phyloP scores from a whole-genome alignment of 1,139 yeast genomes.

The Meyerozyma carpophila region DNA sequence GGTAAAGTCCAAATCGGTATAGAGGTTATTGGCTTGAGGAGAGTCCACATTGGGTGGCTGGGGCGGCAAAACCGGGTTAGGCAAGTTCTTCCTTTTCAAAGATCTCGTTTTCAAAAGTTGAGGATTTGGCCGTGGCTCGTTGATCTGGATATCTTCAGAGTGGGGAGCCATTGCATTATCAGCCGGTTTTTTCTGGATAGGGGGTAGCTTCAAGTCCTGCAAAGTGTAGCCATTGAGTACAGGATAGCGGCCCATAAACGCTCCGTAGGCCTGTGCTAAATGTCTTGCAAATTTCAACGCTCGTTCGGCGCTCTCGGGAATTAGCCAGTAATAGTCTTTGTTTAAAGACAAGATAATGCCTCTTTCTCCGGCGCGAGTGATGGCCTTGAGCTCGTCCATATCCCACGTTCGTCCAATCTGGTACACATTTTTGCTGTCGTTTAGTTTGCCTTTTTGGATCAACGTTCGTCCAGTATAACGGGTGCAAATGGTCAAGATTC shows the following conservation, averaged over 20 bases:
- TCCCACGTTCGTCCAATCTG: slow-evolving; percentile 97
- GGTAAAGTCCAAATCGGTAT: slow-evolving; percentile 38
- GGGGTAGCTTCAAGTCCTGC: slow-evolving; percentile 32
- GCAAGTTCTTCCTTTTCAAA: slow-evolving; percentile 21
- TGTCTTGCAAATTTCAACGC: slow-evolving; percentile 52
- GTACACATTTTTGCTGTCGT: slow-evolving; percentile 58
- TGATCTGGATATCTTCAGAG: slow-evolving; percentile 12
- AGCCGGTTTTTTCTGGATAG: slow-evolving; percentile 12
- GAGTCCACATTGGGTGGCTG: slow-evolving; percentile 12
- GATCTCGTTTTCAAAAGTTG: slow-evolving; percentile 22
- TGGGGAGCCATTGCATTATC: slow-evolving; percentile 5
- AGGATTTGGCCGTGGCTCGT: slow-evolving; percentile 21
- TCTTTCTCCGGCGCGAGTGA: slow-evolving; percentile 48
- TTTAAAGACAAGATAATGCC: slow-evolving; percentile 64
- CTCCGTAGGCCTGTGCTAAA: slow-evolving; percentile 58
- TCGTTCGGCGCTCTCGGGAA: slow-evolving; percentile 64
- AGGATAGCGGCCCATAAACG: slow-evolving; percentile 65
- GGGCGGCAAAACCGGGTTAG: slow-evolving; percentile 20
- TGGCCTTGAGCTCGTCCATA: slow-evolving; percentile 58
- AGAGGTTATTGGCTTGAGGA: slow-evolving; percentile 14
- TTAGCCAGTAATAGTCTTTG: slow-evolving; percentile 83
- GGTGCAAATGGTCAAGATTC: slow-evolving; percentile 38
- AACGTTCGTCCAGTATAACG: slow-evolving; percentile 57
- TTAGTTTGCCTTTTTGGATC: slow-evolving; percentile 83
- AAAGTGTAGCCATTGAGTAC: slow-evolving; percentile 26